Evolutionary conservation across 371 early-diverging fungal species (phyloP), one percentile per base, ranked within the genome.

Genomic region (Mortierella sp.): DNA sequence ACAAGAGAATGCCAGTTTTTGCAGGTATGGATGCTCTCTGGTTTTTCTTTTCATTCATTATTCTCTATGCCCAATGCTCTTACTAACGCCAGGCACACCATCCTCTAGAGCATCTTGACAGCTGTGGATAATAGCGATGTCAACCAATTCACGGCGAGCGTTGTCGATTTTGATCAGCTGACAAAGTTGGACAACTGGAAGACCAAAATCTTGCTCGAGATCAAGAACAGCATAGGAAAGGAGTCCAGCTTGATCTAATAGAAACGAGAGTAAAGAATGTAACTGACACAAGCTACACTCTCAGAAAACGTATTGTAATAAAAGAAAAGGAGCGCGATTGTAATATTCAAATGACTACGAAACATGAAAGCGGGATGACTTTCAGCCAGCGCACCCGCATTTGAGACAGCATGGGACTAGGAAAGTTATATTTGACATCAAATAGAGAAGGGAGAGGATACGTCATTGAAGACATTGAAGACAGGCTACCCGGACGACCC

Each of bases 101-200:
- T 18, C 12, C 43, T 66, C 18, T 75, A 94, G 89, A 88, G 87
- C 18, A 88, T 97, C 32, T 62, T 96, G 47, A 90, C 87, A 0
- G 94, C 96, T 26, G 84, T 94, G 12, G 95, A 96, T 61, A 87
- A 86, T 39, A 90, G 88, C 45, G 97, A 98, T 83, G 86, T 89
- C 6, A 94, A 96, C 49, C 86, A 87, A 18, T 98, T 95, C 77
- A 95, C 96, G 20, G 90, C 92, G 73, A 89, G 89, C 39, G 93
- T 97, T 10, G 88, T 88, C 26, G 94, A 93, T 43, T 98, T 89
- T 84, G 98, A 98, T 84, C 87, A 92, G 64, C 68, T 97, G 68
- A 93, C 95, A 20, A 95, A 94, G 84, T 86, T 98, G 47, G 98
- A 98, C 84, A 90, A 91, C 78, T 98, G 98, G 98, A 98, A 97